These are phyloP conservation scores for Trichodelitschia bisporula DNA, from an alignment of 495 filamentous ascomycete genomes.

Conservation along the genomic window DNA sequence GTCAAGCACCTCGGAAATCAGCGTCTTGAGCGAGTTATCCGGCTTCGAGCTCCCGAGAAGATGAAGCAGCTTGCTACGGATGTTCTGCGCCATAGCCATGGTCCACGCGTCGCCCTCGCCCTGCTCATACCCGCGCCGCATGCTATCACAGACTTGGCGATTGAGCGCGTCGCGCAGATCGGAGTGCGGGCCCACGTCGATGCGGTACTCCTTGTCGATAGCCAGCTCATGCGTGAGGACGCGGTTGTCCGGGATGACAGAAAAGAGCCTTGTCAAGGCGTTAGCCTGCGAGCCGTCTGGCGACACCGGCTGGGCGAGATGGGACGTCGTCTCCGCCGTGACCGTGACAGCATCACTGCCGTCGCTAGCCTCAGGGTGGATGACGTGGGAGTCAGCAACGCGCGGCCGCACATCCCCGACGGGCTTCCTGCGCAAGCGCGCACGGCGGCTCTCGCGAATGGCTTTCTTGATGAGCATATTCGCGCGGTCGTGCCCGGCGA, in stretches of 20 bases:
- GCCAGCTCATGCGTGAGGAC: slow-evolving; percentile 74
- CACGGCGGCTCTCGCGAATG: slow-evolving; percentile 52
- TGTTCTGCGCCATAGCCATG: slow-evolving; percentile 61
- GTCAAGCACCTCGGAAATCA: slow-evolving; percentile 73
- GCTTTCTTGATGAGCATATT: slow-evolving; percentile 63
- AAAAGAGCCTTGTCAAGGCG: slow-evolving; percentile 21
- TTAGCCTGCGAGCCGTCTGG: slow-evolving; percentile 15
- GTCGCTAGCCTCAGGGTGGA: neutral
- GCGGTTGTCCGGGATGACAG: slow-evolving; percentile 60
- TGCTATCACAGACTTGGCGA: slow-evolving; percentile 45
- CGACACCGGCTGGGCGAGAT: slow-evolving; percentile 1
- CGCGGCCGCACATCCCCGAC: slow-evolving; percentile 46
- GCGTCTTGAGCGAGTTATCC: slow-evolving; percentile 54
- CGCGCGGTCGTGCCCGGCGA: slow-evolving; percentile 62
- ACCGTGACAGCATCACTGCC: slow-evolving; percentile 2
- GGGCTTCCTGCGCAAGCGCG: slow-evolving; percentile 41
- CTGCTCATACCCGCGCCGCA: slow-evolving; percentile 47
- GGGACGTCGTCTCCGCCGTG: slow-evolving; percentile 3
- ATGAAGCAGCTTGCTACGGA: slow-evolving; percentile 59
- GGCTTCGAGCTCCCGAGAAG: slow-evolving; percentile 59
- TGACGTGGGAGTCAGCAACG: slow-evolving; percentile 15
- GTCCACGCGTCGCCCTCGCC: slow-evolving; percentile 54
- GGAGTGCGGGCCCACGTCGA: slow-evolving; percentile 20
- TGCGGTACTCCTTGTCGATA: slow-evolving; percentile 61
- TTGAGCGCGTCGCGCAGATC: slow-evolving; percentile 27